These are phyloP conservation scores for Starmerella stigmatis DNA, from an alignment of 805 yeast species.

Conservation along the genomic window DNA sequence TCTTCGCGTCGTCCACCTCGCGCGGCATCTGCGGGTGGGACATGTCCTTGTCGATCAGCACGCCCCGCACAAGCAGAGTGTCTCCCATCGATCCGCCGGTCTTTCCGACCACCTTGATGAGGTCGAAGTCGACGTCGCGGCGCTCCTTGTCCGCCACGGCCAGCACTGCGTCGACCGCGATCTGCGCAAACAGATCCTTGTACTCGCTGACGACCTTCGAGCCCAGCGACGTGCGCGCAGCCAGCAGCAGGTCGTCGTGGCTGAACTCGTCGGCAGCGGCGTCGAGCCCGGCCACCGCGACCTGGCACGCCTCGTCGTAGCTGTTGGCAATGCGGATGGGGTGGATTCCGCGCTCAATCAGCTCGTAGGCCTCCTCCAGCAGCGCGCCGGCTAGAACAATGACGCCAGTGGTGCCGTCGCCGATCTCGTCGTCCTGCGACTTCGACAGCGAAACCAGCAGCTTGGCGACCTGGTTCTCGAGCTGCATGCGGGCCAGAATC, in stretches of 20 bases:
- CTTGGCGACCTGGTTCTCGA: slow-evolving; percentile 93
- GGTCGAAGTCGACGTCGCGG: slow-evolving; percentile 92
- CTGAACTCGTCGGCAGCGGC: slow-evolving; percentile 55
- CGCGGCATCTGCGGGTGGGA: slow-evolving; percentile 99
- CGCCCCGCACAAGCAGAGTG: slow-evolving; percentile 78
- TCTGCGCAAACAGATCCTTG: slow-evolving; percentile 85
- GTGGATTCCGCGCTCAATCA: slow-evolving; percentile 93
- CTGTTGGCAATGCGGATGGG: slow-evolving; percentile 97
- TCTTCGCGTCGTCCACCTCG: slow-evolving; percentile 60
- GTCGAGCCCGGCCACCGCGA: slow-evolving; percentile 73
- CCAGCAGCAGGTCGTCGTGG: slow-evolving; percentile 53
- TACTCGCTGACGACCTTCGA: slow-evolving; percentile 90
- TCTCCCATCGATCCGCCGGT: slow-evolving; percentile 91
- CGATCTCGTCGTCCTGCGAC: slow-evolving; percentile 96
- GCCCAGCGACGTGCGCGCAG: slow-evolving; percentile 91
- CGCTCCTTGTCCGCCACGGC: slow-evolving; percentile 86
- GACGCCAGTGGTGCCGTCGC: slow-evolving; percentile 98
- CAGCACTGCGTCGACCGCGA: slow-evolving; percentile 94
- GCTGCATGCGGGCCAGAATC: slow-evolving; percentile 87
- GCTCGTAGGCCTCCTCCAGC: slow-evolving; percentile 84
- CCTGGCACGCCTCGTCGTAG: slow-evolving; percentile 89
- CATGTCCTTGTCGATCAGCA: slow-evolving; percentile 87
- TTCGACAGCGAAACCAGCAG: slow-evolving; percentile 83
- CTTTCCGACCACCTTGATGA: slow-evolving; percentile 89
- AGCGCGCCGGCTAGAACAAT: slow-evolving; percentile 93